phyloP scores from a whole-genome alignment of 176 grass and related monocot species.

The Tillandsia leiboldiana region DNA sequence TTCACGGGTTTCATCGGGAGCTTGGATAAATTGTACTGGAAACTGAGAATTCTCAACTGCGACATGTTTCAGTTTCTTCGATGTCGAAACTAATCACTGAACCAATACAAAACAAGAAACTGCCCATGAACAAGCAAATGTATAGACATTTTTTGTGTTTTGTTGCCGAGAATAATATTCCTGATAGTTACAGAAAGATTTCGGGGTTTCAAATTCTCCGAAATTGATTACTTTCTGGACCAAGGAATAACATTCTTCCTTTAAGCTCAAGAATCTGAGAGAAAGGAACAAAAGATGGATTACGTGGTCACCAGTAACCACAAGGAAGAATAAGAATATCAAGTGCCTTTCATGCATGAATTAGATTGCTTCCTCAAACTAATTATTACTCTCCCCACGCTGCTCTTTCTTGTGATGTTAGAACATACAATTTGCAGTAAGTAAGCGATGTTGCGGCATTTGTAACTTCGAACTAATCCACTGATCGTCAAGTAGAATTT shows the following conservation, averaged over 20 bases:
- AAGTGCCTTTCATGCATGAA: too few relatives aligned
- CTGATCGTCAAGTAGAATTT: too few relatives aligned
- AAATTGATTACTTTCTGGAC: neutral
- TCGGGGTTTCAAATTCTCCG: constrained; percentile 31
- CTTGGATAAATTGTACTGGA: constrained; percentile 60
- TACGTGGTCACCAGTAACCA: neutral
- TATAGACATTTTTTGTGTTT: neutral
- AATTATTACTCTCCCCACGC: too few relatives aligned
- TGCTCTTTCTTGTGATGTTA: too few relatives aligned
- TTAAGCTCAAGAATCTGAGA: constrained; percentile 18
- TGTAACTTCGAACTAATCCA: too few relatives aligned
- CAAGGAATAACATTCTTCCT: constrained; percentile 10
- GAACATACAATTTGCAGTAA: too few relatives aligned
- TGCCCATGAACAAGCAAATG: neutral
- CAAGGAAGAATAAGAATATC: constrained; percentile 32
- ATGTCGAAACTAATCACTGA: neutral
- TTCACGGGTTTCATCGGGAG: constrained; percentile 16
- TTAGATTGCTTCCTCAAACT: too few relatives aligned
- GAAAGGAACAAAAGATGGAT: constrained; percentile 31
- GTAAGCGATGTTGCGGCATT: too few relatives aligned
- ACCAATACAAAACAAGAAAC: neutral
- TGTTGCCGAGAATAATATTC: constrained; percentile 10
- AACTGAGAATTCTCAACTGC: constrained; percentile 42
- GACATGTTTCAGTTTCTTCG: constrained; percentile 30
- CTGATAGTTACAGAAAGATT: constrained; percentile 41